Conservation (phyloP, 1,284 basidiomycete species). For the Neonothopanus nambi region DNA sequence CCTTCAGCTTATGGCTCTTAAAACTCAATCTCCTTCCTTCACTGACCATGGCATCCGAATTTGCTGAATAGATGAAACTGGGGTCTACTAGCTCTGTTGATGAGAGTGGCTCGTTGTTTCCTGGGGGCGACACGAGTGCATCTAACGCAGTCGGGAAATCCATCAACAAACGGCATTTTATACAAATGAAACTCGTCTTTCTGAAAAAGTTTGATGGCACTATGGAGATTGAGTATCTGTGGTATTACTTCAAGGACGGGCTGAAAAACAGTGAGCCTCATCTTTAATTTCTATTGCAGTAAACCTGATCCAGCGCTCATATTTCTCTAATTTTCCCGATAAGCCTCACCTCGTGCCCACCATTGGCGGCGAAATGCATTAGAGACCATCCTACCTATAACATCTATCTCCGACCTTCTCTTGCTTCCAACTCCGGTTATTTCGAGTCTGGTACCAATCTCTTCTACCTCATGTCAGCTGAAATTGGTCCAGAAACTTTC, state of each 20-base stretch:
- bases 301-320: slow-evolving; percentile 12
- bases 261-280: slow-evolving; percentile 71
- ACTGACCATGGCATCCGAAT: background rate
- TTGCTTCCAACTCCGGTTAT: slow-evolving; percentile 64
- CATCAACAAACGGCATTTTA: slow-evolving; percentile 73
- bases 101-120: background rate
- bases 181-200: slow-evolving; percentile 66
- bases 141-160: slow-evolving; percentile 32
- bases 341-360: slow-evolving; percentile 69
- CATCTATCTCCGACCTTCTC: no score
- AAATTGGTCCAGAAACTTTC: slow-evolving; percentile 71
- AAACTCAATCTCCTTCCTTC: no score
- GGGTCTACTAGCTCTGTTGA: slow-evolving; percentile 11
- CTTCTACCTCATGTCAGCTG: slow-evolving; percentile 52
- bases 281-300: slow-evolving; percentile 31
- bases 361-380: slow-evolving; percentile 52
- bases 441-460: slow-evolving; percentile 38
- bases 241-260: slow-evolving; percentile 86
- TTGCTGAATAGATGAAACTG: slow-evolving; percentile 2
- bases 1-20: no score
- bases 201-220: slow-evolving; percentile 81
- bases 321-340: slow-evolving; percentile 29
- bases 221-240: slow-evolving; percentile 87
- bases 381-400: slow-evolving; percentile 61
- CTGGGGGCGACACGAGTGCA: slow-evolving; percentile 11